Evolutionary conservation across 805 yeast species (phyloP), one percentile per base, ranked within the genome.

Genomic region (Barnettozyma populi): DNA sequence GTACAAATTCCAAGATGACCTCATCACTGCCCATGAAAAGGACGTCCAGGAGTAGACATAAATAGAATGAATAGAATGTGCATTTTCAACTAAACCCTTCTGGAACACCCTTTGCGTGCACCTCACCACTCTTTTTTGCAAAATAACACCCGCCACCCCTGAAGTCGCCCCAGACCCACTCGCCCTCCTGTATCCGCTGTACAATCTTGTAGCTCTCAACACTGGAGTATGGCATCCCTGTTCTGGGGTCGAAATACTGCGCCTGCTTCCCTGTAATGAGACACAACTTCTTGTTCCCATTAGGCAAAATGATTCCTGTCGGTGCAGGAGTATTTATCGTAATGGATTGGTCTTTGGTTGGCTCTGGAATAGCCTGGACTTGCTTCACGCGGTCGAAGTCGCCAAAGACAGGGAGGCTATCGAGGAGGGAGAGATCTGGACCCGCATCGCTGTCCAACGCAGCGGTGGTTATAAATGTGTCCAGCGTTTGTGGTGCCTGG

Each of bases 71-170:
- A 35, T 29, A 29, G 16, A 29, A 29, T 5, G 13, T 29, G 32
- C 32, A 11, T 29, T 29, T 13, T 38, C 25, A 67, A 53, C 69
- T 79, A 64, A 90, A 90, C 7, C 95, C 95, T 45, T 83, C 85
- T 2, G 97, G 97, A 11, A 89, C 96, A 7, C 95, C 96, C 51
- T 76, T 76, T 0, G 96, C 96, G 54, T 82, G 89, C 44, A 74
- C 69, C 20, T 59, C 64, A 10, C 67, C 65, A 50, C 52, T 66
- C 43, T 52, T 65, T 52, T 56, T 72, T 63, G 54, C 75, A 44
- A 62, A 71, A 71, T 64, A 82, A 59, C 61, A 71, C 2, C 76
- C 81, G 43, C 79, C 79, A 43, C 68, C 66, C 25, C 71, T 72
- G 42, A 65, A 73, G 24, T 76, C 77, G 50, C 67, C 55, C 88